Base-by-base conservation (phyloP, 73 alveolate species). In the Symbiodinium natans region DNA sequence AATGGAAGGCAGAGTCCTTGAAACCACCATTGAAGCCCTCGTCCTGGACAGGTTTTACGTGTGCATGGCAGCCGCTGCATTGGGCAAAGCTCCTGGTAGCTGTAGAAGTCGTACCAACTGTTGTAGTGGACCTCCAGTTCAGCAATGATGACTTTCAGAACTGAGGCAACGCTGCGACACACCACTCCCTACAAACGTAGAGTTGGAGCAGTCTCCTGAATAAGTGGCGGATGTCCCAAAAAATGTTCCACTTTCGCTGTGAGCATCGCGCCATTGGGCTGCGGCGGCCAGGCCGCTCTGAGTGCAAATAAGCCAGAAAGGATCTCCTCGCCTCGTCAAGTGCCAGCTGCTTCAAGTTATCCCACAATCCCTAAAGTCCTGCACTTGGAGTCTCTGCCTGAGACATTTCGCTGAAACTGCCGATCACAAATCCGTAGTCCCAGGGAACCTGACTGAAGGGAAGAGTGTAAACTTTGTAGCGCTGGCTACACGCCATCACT, bases 21-120 rank as follows among this genome's bases (percentile, higher is more conserved):
- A 92, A 92, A 74, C 98, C 98, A 34, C 98, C 98, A 34, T 92
- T 92, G 98, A 92, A 92, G 42, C 98, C 98, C 54, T 92, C 98
- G 80, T 90, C 97, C 97, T 90, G 88, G 34, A 13, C 19, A 82
- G 84, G 29, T 9, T 33, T n/a, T 29, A 10, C 31, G 42, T 13
- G 33, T 68, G 82, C 42, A 11, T 9, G 43, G 42, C 42, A 10
- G 36, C 15, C 33, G 27, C 6, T 3, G 77, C 42, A n/a, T n/a
- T 10, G 46, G 29, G 43, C 25, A 21, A 15, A 33, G 27, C 41
- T 74, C 98, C 92, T 92, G 98, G 83, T 92, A 92, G 92, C 98
- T 92, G 98, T 92, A 92, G 54, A 92, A 92, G 83, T 92, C 98
- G 71, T 92, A 92, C 98, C 98, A 92, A 74, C 98, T 92, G 43